These are phyloP conservation scores for Yueomyces sp. DNA, from an alignment of 805 yeast species.

Conservation along the genomic window DNA sequence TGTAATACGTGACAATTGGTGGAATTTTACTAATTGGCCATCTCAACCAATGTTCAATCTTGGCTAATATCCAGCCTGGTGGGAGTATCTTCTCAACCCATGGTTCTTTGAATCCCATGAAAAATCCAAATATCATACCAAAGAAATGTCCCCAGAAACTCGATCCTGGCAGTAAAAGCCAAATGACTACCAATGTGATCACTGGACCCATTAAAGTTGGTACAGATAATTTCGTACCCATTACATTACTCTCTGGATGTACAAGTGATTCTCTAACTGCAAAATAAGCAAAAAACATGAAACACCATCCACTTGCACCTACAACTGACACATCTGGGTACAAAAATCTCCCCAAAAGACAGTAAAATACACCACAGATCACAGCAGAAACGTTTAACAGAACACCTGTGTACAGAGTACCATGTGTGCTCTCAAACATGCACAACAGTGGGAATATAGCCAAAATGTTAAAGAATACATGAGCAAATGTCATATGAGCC, in stretches of 20 bases:
- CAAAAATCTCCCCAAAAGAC: slow-evolving; percentile 31
- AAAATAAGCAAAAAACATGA: slow-evolving; percentile 49
- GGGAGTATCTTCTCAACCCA: slow-evolving; percentile 47
- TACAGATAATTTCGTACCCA: slow-evolving; percentile 27
- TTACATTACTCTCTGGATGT: slow-evolving; percentile 23
- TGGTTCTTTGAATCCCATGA: slow-evolving; percentile 36
- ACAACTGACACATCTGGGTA: slow-evolving; percentile 41
- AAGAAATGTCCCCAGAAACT: slow-evolving; percentile 65
- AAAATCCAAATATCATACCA: slow-evolving; percentile 55
- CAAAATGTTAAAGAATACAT: slow-evolving; percentile 44
- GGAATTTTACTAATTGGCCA: slow-evolving; percentile 42
- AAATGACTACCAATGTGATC: slow-evolving; percentile 32
- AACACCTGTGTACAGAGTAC: slow-evolving; percentile 77
- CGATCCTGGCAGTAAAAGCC: slow-evolving; percentile 47
- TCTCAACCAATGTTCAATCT: slow-evolving; percentile 46
- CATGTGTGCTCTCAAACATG: slow-evolving; percentile 57
- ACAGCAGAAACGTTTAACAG: slow-evolving; percentile 63
- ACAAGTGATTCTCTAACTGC: slow-evolving; percentile 34
- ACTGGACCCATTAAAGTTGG: slow-evolving; percentile 55
- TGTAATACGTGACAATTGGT: slow-evolving; percentile 34
- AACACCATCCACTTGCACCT: slow-evolving; percentile 67
- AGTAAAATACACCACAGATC: slow-evolving; percentile 50
- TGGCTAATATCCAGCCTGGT: slow-evolving; percentile 47
- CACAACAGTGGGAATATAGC: slow-evolving; percentile 48
- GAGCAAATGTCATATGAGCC: slow-evolving; percentile 49